These are phyloP conservation scores for Lyophyllum decastes DNA, from an alignment of 768 basidiomycete species.

Conservation along the genomic window DNA sequence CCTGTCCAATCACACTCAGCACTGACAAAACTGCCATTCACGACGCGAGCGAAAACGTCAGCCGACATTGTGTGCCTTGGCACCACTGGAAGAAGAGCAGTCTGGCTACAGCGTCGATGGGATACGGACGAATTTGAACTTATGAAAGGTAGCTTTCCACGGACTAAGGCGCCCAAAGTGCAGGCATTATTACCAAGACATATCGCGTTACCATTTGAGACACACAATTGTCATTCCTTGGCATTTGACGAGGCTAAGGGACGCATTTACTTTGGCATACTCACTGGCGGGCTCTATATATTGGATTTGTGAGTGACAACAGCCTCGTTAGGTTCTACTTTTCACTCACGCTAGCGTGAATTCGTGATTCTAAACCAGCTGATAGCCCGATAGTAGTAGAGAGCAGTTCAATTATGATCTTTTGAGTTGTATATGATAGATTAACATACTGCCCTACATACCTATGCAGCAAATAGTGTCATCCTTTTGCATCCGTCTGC, in stretches of 20 bases:
- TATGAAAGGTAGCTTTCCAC: constrained; percentile 50
- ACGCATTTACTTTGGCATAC: constrained; percentile 48
- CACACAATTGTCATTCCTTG: constrained; percentile 43
- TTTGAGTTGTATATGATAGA: too few species aligned
- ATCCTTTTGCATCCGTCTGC: background rate
- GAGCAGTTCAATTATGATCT: too few species aligned
- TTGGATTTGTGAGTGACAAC: constrained; percentile 34
- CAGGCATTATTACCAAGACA: constrained; percentile 45
- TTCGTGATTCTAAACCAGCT: background rate
- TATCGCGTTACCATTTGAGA: constrained; percentile 53
- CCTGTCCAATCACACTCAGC: background rate
- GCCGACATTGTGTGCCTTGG: constrained; percentile 34
- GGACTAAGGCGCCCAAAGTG: constrained; percentile 24
- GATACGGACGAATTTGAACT: constrained; percentile 48
- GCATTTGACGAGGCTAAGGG: constrained; percentile 61
- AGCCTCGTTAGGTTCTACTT: background rate
- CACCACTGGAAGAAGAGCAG: constrained; percentile 44
- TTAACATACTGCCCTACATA: too few species aligned
- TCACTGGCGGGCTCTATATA: constrained; percentile 55
- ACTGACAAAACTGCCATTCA: constrained; percentile 5
- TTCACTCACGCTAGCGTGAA: background rate
- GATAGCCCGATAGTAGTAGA: background rate
- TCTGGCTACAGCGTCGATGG: constrained; percentile 56
- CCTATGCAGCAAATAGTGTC: too few species aligned
- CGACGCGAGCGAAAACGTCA: constrained; percentile 11